Base-by-base conservation (phyloP, 805 yeast genomes). In the Lachancea quebecensis region DNA sequence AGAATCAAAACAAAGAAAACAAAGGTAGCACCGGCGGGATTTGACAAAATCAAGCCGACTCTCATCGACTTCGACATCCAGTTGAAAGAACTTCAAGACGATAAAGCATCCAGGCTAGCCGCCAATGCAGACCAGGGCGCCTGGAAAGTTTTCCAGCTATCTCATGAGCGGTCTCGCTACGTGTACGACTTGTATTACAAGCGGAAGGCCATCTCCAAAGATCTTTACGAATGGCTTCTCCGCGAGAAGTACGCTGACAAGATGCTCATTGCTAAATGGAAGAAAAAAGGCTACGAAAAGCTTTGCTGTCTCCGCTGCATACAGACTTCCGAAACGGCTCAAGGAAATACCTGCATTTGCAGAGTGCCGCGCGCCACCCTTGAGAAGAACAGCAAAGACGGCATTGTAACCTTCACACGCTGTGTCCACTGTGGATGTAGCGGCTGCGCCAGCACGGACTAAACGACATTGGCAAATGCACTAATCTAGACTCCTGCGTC, bases 271-370 rank as follows among this genome's bases (percentile, higher is more conserved):
- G 91, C 95, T 17, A 89, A 82, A 69, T 83, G 90, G 90, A 79
- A 78, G 63, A 82, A 81, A 57, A 81, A 77, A 57, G 96, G 96
- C 9, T 89, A 89, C 61, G 96, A 89, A 58, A 76, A 82, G 45
- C 66, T 89, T 39, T 89, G 97, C 58, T 89, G 97, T 60, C 62
- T 89, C 48, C 73, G 75, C 50, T 89, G 97, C 60, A 86, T 89
- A 30, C 78, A 77, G 55, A 72, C 72, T 25, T 63, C 63, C 33
- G 88, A 83, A 50, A 79, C 73, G 38, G 77, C 77, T 53, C 84
- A 81, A 54, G 78, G 78, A 4, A 74, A 78, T 5, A 77, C 88
- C 0, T 89, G 97, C 64, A 78, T 89, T 16, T 89, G 97, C 59
- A 67, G 97, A 45, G 95, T 89, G 2, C 95, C 96, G 1, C 72